phyloP scores from a whole-genome alignment of 805 yeast species.

The Yarrowia yakushimensis region DNA sequence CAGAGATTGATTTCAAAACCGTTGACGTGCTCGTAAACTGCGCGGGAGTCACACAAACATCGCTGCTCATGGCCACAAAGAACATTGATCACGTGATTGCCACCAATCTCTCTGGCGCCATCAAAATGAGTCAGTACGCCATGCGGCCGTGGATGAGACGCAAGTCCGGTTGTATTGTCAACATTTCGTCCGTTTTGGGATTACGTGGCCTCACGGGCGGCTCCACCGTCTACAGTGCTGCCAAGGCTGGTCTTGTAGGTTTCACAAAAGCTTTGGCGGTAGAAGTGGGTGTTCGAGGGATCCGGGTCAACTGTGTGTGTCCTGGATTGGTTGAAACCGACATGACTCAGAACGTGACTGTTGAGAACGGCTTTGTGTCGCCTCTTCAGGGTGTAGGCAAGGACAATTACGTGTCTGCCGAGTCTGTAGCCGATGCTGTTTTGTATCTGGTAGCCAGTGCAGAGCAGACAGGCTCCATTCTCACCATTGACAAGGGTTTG shows the following conservation, averaged over 20 bases:
- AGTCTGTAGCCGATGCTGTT: conserved; percentile 31
- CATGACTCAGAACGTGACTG: conserved; percentile 41
- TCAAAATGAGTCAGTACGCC: conserved; percentile 53
- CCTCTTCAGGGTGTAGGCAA: conserved; percentile 25
- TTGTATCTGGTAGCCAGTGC: conserved; percentile 26
- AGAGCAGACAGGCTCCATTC: conserved; percentile 28
- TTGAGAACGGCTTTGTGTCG: conserved; percentile 1
- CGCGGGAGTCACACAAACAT: conserved; percentile 58
- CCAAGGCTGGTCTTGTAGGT: conserved; percentile 67
- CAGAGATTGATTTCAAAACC: neutral
- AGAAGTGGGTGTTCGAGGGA: conserved; percentile 52
- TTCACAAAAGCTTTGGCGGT: conserved; percentile 56
- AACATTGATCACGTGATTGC: conserved; percentile 48
- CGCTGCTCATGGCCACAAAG: conserved; percentile 47
- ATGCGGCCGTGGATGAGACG: conserved; percentile 49
- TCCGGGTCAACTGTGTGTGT: conserved; percentile 61
- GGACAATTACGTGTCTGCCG: conserved; percentile 24
- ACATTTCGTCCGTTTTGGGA: conserved; percentile 65
- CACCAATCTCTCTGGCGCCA: conserved; percentile 60
- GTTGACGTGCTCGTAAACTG: conserved; percentile 51
- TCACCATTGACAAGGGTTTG: conserved; percentile 31
- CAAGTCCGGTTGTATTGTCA: conserved; percentile 47
- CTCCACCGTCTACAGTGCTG: conserved; percentile 61
- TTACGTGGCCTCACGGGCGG: conserved; percentile 48
- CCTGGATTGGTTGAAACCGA: conserved; percentile 71